These are phyloP conservation scores for Yarrowia porcina DNA, from an alignment of 805 yeast genomes.

Conservation along the genomic window DNA sequence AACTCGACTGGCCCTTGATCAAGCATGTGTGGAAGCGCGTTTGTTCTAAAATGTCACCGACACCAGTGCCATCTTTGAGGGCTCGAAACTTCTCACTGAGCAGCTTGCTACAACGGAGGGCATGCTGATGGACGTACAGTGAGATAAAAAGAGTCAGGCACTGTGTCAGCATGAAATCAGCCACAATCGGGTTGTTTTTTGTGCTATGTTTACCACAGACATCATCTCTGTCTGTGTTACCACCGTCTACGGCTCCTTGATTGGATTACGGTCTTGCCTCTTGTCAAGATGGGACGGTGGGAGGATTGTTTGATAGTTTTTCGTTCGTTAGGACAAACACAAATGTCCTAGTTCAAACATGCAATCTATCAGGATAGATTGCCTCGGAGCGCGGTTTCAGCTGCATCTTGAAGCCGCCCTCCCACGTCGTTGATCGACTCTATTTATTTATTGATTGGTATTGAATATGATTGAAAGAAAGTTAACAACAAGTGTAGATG, in stretches of 20 bases:
- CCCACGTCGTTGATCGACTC: slow-evolving; percentile 3
- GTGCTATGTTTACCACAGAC: too few relatives aligned
- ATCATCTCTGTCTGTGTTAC: neutral
- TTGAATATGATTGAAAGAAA: slow-evolving; percentile 6
- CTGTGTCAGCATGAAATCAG: too few relatives aligned
- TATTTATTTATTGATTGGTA: slow-evolving; percentile 3
- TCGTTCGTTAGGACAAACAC: neutral
- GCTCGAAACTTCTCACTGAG: neutral
- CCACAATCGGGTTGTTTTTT: too few relatives aligned
- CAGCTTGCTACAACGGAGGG: neutral
- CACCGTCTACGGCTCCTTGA: slow-evolving; percentile 2
- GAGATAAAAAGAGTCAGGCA: too few relatives aligned
- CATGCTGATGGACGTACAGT: slow-evolving; percentile 14
- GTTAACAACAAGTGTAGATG: neutral
- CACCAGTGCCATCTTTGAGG: too few relatives aligned
- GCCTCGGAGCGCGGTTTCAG: neutral
- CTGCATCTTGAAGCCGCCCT: neutral
- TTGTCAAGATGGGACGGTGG: neutral
- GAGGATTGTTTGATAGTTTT: neutral
- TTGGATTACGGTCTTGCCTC: neutral
- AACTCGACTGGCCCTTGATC: slow-evolving; percentile 3
- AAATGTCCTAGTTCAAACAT: neutral
- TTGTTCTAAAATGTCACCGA: neutral
- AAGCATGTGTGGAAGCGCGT: slow-evolving; percentile 10
- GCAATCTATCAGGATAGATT: slow-evolving; percentile 16